phyloP scores from a whole-genome alignment of 2,329 filamentous ascomycete species.

The Clarireedia monteithiana region DNA sequence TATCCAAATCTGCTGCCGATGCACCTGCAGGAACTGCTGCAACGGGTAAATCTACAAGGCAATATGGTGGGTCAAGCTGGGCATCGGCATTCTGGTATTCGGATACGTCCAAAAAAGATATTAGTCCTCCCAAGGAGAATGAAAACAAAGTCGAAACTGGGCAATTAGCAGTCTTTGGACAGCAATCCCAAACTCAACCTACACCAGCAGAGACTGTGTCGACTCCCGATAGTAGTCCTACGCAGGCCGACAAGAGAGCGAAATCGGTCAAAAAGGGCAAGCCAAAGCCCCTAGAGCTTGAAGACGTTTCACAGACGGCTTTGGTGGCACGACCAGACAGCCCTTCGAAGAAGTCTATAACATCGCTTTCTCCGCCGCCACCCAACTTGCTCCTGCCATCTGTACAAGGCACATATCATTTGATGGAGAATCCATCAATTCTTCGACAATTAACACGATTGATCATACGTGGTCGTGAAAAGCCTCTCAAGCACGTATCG shows the following conservation, averaged over 20 bases:
- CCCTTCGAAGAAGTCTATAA: conserved; percentile 14
- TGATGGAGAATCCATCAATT: conserved; percentile 61
- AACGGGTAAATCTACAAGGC: conserved; percentile 7
- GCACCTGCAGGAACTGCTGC: conserved; percentile 1
- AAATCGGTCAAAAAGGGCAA: conserved; percentile 21
- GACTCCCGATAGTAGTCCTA: neutral
- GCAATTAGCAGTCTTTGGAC: conserved; percentile 49
- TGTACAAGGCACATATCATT: conserved; percentile 59
- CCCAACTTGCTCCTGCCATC: conserved; percentile 63
- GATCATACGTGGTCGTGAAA: conserved; percentile 46
- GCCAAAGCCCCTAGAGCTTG: conserved; percentile 20
- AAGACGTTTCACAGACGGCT: conserved; percentile 13
- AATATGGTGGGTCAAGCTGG: conserved; percentile 55
- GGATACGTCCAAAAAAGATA: conserved; percentile 25
- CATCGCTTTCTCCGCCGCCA: conserved; percentile 25
- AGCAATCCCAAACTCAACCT: conserved; percentile 46
- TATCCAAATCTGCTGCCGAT: neutral
- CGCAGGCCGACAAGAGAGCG: conserved; percentile 17
- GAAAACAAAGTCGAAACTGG: conserved; percentile 20
- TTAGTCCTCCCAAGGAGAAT: conserved; percentile 4
- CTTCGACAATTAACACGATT: conserved; percentile 57
- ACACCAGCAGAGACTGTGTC: conserved; percentile 20
- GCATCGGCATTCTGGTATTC: conserved; percentile 62
- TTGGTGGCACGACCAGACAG: conserved; percentile 9
- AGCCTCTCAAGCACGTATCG: conserved; percentile 62